These are phyloP conservation scores for Thelonectria blattea DNA, from an alignment of 2,329 filamentous ascomycete species.

Conservation along the genomic window DNA sequence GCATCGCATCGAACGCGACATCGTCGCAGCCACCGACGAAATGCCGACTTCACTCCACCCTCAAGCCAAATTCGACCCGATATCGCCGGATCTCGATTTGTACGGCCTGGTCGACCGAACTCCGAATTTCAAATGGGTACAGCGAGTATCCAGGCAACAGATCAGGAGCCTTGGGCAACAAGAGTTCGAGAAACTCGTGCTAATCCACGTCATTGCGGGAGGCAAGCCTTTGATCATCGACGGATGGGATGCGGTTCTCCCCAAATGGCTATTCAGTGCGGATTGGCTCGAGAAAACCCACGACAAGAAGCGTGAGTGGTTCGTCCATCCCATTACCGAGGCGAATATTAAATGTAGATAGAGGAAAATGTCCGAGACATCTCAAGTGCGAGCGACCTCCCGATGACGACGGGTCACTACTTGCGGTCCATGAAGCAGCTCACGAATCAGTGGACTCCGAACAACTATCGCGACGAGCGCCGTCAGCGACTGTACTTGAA, in stretches of 20 bases:
- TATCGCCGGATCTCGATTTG: slow-evolving; percentile 85
- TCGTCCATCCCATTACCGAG: neutral
- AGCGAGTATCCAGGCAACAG: slow-evolving; percentile 78
- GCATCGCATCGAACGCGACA: slow-evolving; percentile 5
- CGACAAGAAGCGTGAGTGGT: slow-evolving; percentile 73
- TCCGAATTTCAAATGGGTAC: slow-evolving; percentile 85
- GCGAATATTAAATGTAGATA: slow-evolving; percentile 44
- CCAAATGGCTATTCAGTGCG: slow-evolving; percentile 77
- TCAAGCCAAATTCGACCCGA: slow-evolving; percentile 89
- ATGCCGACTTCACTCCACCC: slow-evolving; percentile 81
- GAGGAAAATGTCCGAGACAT: slow-evolving; percentile 88
- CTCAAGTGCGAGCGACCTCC: slow-evolving; percentile 72
- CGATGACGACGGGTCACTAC: slow-evolving; percentile 89
- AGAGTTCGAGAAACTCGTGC: slow-evolving; percentile 84
- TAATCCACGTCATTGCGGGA: slow-evolving; percentile 80
- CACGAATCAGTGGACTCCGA: slow-evolving; percentile 78
- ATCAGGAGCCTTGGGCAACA: slow-evolving; percentile 78
- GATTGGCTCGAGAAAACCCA: slow-evolving; percentile 82
- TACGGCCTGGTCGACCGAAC: slow-evolving; percentile 75
- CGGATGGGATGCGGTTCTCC: slow-evolving; percentile 79
- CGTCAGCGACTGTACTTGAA: slow-evolving; percentile 93
- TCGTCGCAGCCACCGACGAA: slow-evolving; percentile 33
- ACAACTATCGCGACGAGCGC: slow-evolving; percentile 78
- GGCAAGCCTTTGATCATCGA: slow-evolving; percentile 92
- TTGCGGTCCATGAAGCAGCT: slow-evolving; percentile 84